Percentiles rank a stretch among this genome's conserved stretches.
Conservation (phyloP, 2,329 filamentous ascomycete genomes). For the Drechslerella stenobrocha region DNA sequence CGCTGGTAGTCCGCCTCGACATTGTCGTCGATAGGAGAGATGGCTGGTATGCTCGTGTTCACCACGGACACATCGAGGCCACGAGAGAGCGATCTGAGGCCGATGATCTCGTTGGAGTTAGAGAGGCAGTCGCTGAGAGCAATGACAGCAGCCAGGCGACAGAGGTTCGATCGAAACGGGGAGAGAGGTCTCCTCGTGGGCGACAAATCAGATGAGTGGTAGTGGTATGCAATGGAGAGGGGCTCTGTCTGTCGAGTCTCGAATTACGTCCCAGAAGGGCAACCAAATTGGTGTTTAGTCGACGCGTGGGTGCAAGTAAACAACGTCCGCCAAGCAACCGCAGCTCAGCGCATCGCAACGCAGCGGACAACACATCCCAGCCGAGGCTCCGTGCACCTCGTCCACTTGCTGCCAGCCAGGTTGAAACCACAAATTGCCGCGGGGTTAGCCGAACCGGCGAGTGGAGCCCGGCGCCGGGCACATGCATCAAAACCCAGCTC, state of each 20-base stretch:
- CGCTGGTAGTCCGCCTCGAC: conserved; percentile 29
- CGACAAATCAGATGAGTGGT: background rate
- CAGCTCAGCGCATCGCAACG: conserved; percentile 2
- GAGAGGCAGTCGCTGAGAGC: too few species aligned
- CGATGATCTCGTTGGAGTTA: too few species aligned
- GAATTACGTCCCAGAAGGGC: conserved; percentile 18
- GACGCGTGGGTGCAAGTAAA: conserved; percentile 26
- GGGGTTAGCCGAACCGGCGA: background rate
- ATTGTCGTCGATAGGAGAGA: conserved; percentile 2
- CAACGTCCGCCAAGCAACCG: conserved; percentile 42
- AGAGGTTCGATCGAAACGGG: background rate
- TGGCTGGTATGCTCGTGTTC: background rate
- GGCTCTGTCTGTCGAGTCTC: background rate
- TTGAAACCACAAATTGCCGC: background rate
- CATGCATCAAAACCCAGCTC: too few species aligned
- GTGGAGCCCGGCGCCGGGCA: background rate
- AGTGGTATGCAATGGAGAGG: background rate
- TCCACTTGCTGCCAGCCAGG: background rate
- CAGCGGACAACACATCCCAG: background rate
- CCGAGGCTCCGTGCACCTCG: background rate
- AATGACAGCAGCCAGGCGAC: background rate
- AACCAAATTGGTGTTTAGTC: conserved; percentile 38
- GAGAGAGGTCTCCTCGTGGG: background rate
- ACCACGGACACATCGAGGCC: background rate
- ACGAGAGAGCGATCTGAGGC: background rate